A percentile compares a stretch with the other conserved stretches of the same genome.
phyloP scores from a whole-genome alignment of 495 filamentous ascomycete species.

The Bryoglossum gracile region DNA sequence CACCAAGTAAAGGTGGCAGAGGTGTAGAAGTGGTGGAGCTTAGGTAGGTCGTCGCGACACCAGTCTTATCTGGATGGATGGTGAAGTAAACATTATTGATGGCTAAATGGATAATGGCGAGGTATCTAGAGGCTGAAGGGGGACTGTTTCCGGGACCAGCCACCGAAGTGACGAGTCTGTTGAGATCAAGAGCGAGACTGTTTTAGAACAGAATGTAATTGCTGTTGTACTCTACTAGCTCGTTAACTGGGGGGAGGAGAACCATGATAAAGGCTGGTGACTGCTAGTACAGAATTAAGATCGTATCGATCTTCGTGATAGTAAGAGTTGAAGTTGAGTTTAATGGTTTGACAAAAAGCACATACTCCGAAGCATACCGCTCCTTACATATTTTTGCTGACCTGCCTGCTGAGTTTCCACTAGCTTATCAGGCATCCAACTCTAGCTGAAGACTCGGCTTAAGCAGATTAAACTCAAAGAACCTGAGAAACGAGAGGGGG shows the following conservation, averaged over 20 bases:
- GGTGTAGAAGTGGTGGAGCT: constrained; percentile 8
- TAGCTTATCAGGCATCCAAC: too few relatives aligned
- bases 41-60: constrained; percentile 20
- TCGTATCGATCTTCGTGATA: too few relatives aligned
- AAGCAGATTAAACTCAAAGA: too few relatives aligned
- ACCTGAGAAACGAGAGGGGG: too few relatives aligned
- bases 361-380: too few relatives aligned
- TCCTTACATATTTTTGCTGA: too few relatives aligned
- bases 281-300: too few relatives aligned
- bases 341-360: too few relatives aligned
- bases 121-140: constrained; percentile 18
- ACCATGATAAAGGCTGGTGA: constrained; percentile 8
- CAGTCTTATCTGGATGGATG: constrained; percentile 19
- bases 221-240: constrained; percentile 22
- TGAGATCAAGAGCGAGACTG: constrained; percentile 25
- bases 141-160: constrained; percentile 23
- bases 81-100: constrained; percentile 32
- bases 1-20: constrained; percentile 9
- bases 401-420: too few relatives aligned
- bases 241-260: constrained; percentile 19
- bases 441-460: too few relatives aligned
- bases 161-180: constrained; percentile 23
- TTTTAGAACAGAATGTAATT: constrained; percentile 33
- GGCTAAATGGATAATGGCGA: constrained; percentile 30
- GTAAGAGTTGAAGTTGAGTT: too few relatives aligned